Conservation (phyloP, 305 asterid genomes). For the Euphrasia arctica region DNA sequence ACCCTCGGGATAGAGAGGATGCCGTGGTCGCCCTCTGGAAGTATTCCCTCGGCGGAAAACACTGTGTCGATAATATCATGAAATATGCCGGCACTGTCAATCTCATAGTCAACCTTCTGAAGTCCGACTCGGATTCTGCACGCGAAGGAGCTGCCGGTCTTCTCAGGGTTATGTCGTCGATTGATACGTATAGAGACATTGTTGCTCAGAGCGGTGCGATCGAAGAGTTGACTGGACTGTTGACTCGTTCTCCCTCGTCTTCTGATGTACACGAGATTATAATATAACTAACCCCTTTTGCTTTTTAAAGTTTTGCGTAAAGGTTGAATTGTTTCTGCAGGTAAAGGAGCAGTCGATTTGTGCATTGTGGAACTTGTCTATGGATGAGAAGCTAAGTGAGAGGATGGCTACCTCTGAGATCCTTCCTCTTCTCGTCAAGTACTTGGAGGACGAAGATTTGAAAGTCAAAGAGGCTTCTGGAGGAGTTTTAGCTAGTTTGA, state of each 20-base stretch:
- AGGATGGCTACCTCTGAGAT: conserved; percentile 56
- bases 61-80: conserved; percentile 67
- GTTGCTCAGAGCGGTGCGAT: conserved; percentile 83
- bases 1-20: conserved; percentile 73
- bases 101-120: conserved; percentile 74
- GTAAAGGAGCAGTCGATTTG: conserved; percentile 83
- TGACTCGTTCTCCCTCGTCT: conserved; percentile 60
- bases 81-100: conserved; percentile 55
- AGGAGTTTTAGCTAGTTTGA: conserved; percentile 71
- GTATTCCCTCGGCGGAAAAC: conserved; percentile 80
- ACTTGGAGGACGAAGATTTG: conserved; percentile 70
- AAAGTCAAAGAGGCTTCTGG: conserved; percentile 72
- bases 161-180: conserved; percentile 58
- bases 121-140: conserved; percentile 62
- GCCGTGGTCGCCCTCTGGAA: conserved; percentile 77
- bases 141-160: conserved; percentile 94
- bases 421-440: conserved; percentile 54
- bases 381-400: conserved; percentile 62
- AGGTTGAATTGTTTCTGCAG: conserved; percentile 42
- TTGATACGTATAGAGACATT: conserved; percentile 55
- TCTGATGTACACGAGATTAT: conserved; percentile 41
- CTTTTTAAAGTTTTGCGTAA: conserved; percentile 24
- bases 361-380: conserved; percentile 74
- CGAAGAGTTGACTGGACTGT: conserved; percentile 67
- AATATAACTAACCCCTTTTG: conserved; percentile 11